Evolutionary conservation across 1,284 basidiomycete species (phyloP).

Genomic region (Puccinia hordei): DNA sequence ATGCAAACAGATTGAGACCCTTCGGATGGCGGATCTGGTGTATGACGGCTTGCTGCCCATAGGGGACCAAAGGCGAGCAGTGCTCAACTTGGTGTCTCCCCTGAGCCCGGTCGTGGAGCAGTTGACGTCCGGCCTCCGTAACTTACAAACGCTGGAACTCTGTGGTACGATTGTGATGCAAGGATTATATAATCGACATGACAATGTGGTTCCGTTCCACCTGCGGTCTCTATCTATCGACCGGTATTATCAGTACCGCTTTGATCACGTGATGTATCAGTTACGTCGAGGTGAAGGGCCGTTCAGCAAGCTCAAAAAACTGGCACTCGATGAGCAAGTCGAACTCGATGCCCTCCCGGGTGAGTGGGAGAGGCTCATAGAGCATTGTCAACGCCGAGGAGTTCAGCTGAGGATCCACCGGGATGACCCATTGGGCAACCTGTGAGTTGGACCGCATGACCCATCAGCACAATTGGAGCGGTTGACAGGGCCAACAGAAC

Average conservation of each 20-base stretch:
- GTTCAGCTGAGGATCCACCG: not conserved
- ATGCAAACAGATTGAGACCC: constrained; percentile 10
- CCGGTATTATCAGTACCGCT: not conserved
- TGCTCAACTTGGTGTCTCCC: not conserved
- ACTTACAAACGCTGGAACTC: not conserved
- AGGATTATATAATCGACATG: not conserved
- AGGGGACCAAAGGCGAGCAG: not conserved
- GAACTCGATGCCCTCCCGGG: not conserved
- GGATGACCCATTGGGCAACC: not conserved
- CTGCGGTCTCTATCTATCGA: not conserved
- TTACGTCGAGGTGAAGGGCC: not conserved
- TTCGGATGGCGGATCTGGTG: constrained; percentile 1
- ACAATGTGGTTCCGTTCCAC: not conserved
- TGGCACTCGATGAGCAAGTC: not conserved
- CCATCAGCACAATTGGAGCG: no score
- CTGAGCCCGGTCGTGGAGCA: not conserved
- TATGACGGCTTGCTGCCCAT: not conserved
- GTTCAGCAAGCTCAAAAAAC: not conserved
- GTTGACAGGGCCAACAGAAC: no score
- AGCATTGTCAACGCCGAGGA: not conserved
- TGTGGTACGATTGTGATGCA: not conserved
- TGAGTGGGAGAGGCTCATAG: not conserved
- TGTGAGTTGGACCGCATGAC: no score
- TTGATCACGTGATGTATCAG: not conserved
- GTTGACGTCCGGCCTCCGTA: not conserved